Conservation (phyloP, 2,329 filamentous ascomycete species). For the Stachybotrys elegans region DNA sequence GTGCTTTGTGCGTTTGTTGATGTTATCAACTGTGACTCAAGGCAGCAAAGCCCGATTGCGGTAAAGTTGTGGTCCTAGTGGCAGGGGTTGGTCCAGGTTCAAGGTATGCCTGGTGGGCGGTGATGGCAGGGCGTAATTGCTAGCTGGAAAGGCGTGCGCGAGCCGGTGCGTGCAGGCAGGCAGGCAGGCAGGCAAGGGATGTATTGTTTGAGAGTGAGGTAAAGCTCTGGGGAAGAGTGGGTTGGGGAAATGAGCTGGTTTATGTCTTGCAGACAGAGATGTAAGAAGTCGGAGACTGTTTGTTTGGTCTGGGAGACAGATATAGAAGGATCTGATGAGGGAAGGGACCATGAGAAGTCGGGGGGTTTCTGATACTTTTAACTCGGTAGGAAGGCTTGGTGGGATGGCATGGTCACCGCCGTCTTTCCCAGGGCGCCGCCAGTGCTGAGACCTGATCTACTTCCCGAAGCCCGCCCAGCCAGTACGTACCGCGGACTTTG, state of each 20-base stretch:
- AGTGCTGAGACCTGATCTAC: neutral
- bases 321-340: too few species aligned
- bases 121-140: neutral
- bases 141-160: too few species aligned
- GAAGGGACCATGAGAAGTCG: too few species aligned
- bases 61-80: constrained; percentile 8
- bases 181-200: too few species aligned
- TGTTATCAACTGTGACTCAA: too few species aligned
- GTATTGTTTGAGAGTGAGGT: too few species aligned
- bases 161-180: too few species aligned
- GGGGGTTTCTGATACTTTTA: constrained; percentile 3
- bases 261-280: too few species aligned
- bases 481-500: neutral
- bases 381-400: neutral
- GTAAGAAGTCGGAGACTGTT: too few species aligned
- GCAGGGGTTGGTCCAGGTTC: constrained; percentile 2
- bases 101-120: constrained; percentile 16
- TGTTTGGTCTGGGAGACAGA: too few species aligned
- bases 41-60: constrained; percentile 18
- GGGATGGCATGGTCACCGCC: neutral
- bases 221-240: too few species aligned
- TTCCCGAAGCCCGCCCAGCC: neutral
- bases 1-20: constrained; percentile 16
- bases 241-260: too few species aligned
- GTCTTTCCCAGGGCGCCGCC: constrained; percentile 1